phyloP scores from a whole-genome alignment of 2,329 filamentous ascomycete genomes.

The Lecanicillium sp. region DNA sequence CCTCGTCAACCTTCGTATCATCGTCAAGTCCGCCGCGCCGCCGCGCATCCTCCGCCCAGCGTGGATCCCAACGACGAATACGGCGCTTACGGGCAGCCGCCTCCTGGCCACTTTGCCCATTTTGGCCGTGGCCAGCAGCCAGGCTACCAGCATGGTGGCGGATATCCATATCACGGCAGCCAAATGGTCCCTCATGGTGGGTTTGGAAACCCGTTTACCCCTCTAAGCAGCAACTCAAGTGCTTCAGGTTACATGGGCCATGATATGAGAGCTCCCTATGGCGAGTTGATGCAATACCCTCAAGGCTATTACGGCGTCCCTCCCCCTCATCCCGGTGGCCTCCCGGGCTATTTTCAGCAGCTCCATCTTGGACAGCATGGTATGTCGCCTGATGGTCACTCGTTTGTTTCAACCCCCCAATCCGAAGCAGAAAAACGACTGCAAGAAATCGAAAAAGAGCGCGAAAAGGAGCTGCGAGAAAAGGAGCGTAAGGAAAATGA shows the following conservation, averaged over 20 bases:
- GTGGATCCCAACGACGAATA: slow-evolving; percentile 60
- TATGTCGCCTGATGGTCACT: slow-evolving; percentile 30
- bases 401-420: slow-evolving; percentile 29
- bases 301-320: slow-evolving; percentile 9
- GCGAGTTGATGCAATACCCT: slow-evolving; percentile 42
- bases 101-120: slow-evolving; percentile 9
- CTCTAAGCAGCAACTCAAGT: slow-evolving; percentile 27
- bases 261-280: no score
- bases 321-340: slow-evolving; percentile 8
- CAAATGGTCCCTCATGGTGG: slow-evolving; percentile 40
- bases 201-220: slow-evolving; percentile 34
- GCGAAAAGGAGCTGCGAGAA: slow-evolving; percentile 22
- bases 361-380: slow-evolving; percentile 32
- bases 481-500: slow-evolving; percentile 30
- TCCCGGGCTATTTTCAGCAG: slow-evolving; percentile 27
- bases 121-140: slow-evolving; percentile 9
- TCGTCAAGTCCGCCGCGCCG: slow-evolving; percentile 29
- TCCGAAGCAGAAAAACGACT: no score
- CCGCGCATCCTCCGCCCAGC: slow-evolving; percentile 46
- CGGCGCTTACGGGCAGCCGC: slow-evolving; percentile 32
- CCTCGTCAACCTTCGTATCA: slow-evolving; percentile 26
- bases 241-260: not conserved
- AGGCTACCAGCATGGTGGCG: slow-evolving; percentile 16
- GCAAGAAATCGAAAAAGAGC: slow-evolving; percentile 10
- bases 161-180: slow-evolving; percentile 23